Conservation (phyloP, 225 moss, liverwort and hornwort species). For the Bryum argenteum region DNA sequence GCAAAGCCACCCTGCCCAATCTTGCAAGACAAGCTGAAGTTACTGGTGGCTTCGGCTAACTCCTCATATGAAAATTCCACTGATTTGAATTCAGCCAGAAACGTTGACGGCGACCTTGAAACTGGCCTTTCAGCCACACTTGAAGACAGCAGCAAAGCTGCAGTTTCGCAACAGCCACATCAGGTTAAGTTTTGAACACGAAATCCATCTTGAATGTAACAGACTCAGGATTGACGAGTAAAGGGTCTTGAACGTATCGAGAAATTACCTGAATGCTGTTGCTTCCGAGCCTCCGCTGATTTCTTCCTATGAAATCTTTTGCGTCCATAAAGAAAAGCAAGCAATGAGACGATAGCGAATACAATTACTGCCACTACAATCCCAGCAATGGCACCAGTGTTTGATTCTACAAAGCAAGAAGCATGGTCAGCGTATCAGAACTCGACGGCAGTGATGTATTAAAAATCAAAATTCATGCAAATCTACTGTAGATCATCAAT, state of each 20-base stretch:
- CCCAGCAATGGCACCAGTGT: constrained; percentile 53
- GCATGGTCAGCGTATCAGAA: constrained; percentile 11
- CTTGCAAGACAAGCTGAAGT: constrained; percentile 72
- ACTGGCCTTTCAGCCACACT: constrained; percentile 25
- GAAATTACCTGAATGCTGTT: constrained; percentile 39
- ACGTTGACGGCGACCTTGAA: constrained; percentile 36
- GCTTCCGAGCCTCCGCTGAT: constrained; percentile 15
- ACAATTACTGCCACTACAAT: constrained; percentile 58
- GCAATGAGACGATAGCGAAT: constrained; percentile 32
- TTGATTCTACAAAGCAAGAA: constrained; percentile 46
- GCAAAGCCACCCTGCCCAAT: constrained; percentile 95
- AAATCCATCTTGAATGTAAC: constrained; percentile 13
- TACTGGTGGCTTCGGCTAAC: constrained; percentile 79
- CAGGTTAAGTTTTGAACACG: constrained; percentile 14
- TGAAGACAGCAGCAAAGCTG: constrained; percentile 36
- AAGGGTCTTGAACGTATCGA: not conserved
- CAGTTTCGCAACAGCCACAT: constrained; percentile 19
- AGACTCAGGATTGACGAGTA: constrained; percentile 5
- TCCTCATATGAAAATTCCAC: constrained; percentile 90
- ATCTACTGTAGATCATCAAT: not conserved
- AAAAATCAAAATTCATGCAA: not conserved
- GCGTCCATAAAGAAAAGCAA: constrained; percentile 32
- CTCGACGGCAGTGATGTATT: not conserved
- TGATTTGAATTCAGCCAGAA: constrained; percentile 70
- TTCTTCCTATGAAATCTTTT: constrained; percentile 27